phyloP scores from a whole-genome alignment of 495 filamentous ascomycete species.

The Talaromyces proteolyticus region DNA sequence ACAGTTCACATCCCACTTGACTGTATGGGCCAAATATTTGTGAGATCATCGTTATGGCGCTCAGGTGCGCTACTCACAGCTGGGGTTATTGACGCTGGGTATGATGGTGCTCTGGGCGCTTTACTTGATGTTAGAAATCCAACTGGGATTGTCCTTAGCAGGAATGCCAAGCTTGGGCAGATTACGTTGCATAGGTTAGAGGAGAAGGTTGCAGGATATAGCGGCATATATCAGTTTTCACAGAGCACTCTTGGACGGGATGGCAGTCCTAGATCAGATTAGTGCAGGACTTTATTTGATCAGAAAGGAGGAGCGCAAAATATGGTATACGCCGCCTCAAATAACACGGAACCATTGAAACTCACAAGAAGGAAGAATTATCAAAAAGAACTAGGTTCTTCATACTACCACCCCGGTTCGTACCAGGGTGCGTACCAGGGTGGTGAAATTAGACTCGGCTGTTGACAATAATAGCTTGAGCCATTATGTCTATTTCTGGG shows the following conservation, averaged over 20 bases:
- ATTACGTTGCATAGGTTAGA: slow-evolving; percentile 31
- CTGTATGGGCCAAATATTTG: slow-evolving; percentile 33
- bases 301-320: too few species aligned
- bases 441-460: too few species aligned
- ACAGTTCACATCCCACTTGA: slow-evolving; percentile 30
- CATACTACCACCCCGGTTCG: too few species aligned
- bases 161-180: slow-evolving; percentile 35
- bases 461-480: too few species aligned
- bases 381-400: too few species aligned
- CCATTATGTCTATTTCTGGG: too few species aligned
- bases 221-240: slow-evolving; percentile 32
- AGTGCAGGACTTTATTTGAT: too few species aligned
- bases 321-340: too few species aligned
- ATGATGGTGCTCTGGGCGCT: slow-evolving; percentile 38
- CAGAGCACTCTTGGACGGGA: slow-evolving; percentile 19
- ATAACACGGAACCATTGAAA: too few species aligned
- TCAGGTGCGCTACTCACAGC: slow-evolving; percentile 30
- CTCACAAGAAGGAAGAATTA: too few species aligned
- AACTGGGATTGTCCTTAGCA: slow-evolving; percentile 21
- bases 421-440: too few species aligned
- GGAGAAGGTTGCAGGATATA: slow-evolving; percentile 32
- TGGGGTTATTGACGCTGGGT: slow-evolving; percentile 42
- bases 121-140: slow-evolving; percentile 37
- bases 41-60: slow-evolving; percentile 31
- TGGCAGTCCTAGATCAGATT: too few species aligned